Evolutionary conservation across 2,329 filamentous ascomycete genomes (phyloP).

Genomic region (Albifimbria verrucaria): DNA sequence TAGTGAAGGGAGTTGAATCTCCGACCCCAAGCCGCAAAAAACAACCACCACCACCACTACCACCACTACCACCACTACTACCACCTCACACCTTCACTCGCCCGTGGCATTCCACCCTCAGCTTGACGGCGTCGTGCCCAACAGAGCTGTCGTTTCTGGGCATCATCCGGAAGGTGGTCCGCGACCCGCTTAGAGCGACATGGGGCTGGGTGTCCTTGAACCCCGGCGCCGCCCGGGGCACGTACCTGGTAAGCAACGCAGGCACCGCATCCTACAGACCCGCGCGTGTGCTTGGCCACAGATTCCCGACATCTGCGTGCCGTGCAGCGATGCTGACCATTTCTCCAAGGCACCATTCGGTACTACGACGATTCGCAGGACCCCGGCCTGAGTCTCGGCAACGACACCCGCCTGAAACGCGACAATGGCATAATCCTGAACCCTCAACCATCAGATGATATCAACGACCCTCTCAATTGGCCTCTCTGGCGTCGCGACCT

Average conservation of each 20-base stretch:
- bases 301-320: background rate
- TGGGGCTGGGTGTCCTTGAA: constrained; percentile 67
- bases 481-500: constrained; percentile 80
- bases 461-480: constrained; percentile 85
- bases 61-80: too few species aligned
- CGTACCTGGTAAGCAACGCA: constrained; percentile 68
- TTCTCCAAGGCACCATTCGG: constrained; percentile 52
- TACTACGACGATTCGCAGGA: constrained; percentile 60
- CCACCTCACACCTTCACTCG: too few species aligned
- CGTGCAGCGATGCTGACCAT: constrained; percentile 13
- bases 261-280: too few species aligned
- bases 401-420: constrained; percentile 62
- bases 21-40: too few species aligned
- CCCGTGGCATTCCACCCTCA: too few species aligned
- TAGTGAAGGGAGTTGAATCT: too few species aligned
- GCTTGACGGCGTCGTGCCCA: too few species aligned
- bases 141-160: background rate
- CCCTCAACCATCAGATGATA: constrained; percentile 87
- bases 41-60: too few species aligned
- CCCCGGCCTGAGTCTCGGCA: constrained; percentile 67
- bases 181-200: constrained; percentile 14
- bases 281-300: too few species aligned
- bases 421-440: constrained; percentile 48
- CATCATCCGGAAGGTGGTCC: background rate
- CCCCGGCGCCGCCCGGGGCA: constrained; percentile 57